phyloP scores from a whole-genome alignment of 139 green algal genomes.

The Bryopsis sp. region DNA sequence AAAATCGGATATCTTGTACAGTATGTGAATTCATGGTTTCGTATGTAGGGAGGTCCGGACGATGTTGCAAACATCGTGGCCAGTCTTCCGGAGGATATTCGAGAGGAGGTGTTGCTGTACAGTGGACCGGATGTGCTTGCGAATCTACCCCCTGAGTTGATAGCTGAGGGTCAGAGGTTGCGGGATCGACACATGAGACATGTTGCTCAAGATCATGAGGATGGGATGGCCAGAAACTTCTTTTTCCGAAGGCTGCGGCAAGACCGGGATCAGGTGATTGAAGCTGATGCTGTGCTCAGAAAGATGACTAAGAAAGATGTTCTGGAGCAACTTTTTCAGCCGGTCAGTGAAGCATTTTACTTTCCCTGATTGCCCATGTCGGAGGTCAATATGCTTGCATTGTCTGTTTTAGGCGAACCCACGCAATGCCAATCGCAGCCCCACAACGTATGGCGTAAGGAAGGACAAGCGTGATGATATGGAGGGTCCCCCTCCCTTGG shows the following conservation, averaged over 20 bases:
- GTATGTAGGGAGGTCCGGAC: background rate
- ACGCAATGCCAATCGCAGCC: too few species aligned
- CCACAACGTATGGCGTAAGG: too few species aligned
- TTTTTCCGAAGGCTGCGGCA: slow-evolving; percentile 13
- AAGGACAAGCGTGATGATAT: slow-evolving; percentile 14
- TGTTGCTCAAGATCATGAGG: background rate
- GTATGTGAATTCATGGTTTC: too few species aligned
- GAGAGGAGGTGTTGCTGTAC: slow-evolving; percentile 68
- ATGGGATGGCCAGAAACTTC: background rate
- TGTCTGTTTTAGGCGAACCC: too few species aligned
- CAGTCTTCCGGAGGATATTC: slow-evolving; percentile 77
- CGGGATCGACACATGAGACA: slow-evolving; percentile 32
- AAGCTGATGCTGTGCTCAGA: background rate
- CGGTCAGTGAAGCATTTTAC: too few species aligned
- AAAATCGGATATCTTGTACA: too few species aligned
- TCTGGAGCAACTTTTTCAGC: too few species aligned
- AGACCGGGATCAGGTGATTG: background rate
- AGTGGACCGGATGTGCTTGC: slow-evolving; percentile 62
- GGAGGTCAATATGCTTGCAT: too few species aligned
- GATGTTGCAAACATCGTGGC: slow-evolving; percentile 77
- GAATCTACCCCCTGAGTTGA: slow-evolving; percentile 63
- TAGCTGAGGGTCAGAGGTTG: slow-evolving; percentile 66
- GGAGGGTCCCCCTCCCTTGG: slow-evolving; percentile 48
- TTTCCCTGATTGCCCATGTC: too few species aligned
- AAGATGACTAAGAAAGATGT: too few species aligned